Percentiles rank a stretch among this genome's conserved stretches.
Conservation (phyloP, 129 eudicot species). For the Escallonia herrerae region DNA sequence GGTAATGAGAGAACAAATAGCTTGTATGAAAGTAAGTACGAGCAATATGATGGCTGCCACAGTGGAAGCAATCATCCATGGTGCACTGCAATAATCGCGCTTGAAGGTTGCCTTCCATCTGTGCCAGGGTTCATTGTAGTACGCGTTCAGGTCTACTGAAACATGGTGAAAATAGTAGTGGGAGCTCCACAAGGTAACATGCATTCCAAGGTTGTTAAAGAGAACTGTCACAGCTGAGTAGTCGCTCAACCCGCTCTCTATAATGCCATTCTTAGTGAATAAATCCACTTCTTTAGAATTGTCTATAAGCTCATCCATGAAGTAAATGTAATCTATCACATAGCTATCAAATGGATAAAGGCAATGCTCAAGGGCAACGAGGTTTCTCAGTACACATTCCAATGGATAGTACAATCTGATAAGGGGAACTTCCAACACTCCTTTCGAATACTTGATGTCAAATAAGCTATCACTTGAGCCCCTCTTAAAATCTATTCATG, state of each 20-base stretch:
- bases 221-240: slow-evolving; percentile 5
- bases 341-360: too few relatives aligned
- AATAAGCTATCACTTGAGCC: slow-evolving; percentile 5
- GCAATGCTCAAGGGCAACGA: slow-evolving; percentile 11
- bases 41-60: slow-evolving; percentile 14
- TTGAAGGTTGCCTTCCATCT: slow-evolving; percentile 15
- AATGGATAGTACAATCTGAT: slow-evolving; percentile 1
- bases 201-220: slow-evolving; percentile 5
- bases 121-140: slow-evolving; percentile 8
- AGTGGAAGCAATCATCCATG: slow-evolving; percentile 11
- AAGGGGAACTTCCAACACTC: slow-evolving; percentile 17
- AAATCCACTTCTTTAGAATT: slow-evolving; percentile 16
- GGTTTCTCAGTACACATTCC: slow-evolving; percentile 13
- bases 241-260: slow-evolving; percentile 9
- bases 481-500: slow-evolving; percentile 10
- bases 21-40: slow-evolving; percentile 13
- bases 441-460: slow-evolving; percentile 8
- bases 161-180: slow-evolving; percentile 6
- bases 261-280: slow-evolving; percentile 12
- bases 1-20: not conserved
- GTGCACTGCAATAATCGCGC: slow-evolving; percentile 17
- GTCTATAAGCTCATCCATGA: slow-evolving; percentile 18
- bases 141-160: slow-evolving; percentile 6
- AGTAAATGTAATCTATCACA: slow-evolving; percentile 17
- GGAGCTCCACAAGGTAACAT: not conserved